Conservation (phyloP, 306 rosid species). For the Begonia peltatifolia region DNA sequence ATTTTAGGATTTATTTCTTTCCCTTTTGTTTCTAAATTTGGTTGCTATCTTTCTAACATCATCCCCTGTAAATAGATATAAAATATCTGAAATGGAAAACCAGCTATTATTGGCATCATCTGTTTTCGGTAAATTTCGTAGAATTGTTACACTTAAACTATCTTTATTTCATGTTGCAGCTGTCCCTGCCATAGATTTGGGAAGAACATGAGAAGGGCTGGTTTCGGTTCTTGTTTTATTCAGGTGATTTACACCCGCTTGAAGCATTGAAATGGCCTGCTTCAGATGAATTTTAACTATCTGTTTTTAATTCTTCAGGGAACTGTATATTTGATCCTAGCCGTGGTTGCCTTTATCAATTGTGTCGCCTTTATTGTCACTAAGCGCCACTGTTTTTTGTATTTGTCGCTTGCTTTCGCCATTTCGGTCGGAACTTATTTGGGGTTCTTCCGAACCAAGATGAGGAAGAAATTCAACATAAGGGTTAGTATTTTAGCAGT, state of each 20-base stretch:
- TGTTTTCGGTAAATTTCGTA: too few relatives aligned
- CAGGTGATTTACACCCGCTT: conserved; percentile 38
- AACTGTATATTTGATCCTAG: conserved; percentile 37
- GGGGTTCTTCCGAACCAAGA: conserved; percentile 81
- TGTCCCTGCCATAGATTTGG: conserved; percentile 95
- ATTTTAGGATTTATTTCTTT: too few relatives aligned
- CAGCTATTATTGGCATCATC: too few relatives aligned
- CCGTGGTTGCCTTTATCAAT: conserved; percentile 37
- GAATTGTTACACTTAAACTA: not conserved
- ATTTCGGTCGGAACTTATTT: conserved; percentile 45
- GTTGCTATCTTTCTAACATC: not conserved
- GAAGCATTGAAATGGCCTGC: not conserved
- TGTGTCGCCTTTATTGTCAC: conserved; percentile 47
- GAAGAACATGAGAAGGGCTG: conserved; percentile 91
- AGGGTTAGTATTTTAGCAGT: conserved; percentile 32
- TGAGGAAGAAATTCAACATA: conserved; percentile 82
- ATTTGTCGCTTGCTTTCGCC: conserved; percentile 49
- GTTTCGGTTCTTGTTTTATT: conserved; percentile 57
- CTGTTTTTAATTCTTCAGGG: conserved; percentile 41
- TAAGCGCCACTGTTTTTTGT: conserved; percentile 49
- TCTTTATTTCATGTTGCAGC: conserved; percentile 31
- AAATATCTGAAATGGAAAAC: too few relatives aligned
- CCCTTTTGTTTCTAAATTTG: not conserved
- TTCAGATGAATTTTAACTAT: conserved; percentile 3
- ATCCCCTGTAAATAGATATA: too few relatives aligned